A percentile compares a stretch with the other conserved stretches of the same genome.
These are phyloP conservation scores for Laetiporus sulphureus DNA, from an alignment of 1,284 basidiomycete genomes.

Conservation along the genomic window DNA sequence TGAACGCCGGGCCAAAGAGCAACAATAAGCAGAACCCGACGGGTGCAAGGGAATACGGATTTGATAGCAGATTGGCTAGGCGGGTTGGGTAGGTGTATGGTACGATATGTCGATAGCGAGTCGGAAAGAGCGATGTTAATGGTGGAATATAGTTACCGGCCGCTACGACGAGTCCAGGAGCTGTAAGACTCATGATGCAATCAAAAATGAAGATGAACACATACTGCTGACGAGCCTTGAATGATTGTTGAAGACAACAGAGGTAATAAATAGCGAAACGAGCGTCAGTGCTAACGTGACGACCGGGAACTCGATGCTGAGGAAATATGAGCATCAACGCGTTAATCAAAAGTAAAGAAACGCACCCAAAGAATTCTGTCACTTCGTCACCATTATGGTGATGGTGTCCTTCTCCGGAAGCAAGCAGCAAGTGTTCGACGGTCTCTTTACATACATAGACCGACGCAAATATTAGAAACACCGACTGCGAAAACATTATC, in stretches of 20 bases:
- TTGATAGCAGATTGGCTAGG: slow-evolving; percentile 39
- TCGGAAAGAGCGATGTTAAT: slow-evolving; percentile 35
- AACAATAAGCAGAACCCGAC: slow-evolving; percentile 38
- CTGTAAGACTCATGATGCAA: slow-evolving; percentile 1
- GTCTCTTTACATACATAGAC: slow-evolving; percentile 95
- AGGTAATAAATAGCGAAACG: slow-evolving; percentile 45
- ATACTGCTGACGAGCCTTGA: slow-evolving; percentile 59
- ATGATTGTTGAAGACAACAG: slow-evolving; percentile 60
- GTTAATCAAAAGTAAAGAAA: background rate
- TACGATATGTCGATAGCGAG: slow-evolving; percentile 30
- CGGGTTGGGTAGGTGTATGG: slow-evolving; percentile 29
- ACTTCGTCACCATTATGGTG: slow-evolving; percentile 49
- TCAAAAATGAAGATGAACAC: slow-evolving; percentile 20
- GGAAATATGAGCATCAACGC: background rate
- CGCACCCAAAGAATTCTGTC: slow-evolving; percentile 34
- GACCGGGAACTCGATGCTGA: slow-evolving; percentile 66
- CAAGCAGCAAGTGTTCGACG: slow-evolving; percentile 75
- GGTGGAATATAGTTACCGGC: slow-evolving; percentile 50
- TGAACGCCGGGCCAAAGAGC: slow-evolving; percentile 34
- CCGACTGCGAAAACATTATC: slow-evolving; percentile 79
- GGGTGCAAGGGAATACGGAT: slow-evolving; percentile 41
- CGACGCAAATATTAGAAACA: slow-evolving; percentile 87
- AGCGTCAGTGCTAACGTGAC: slow-evolving; percentile 54
- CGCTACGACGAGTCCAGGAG: slow-evolving; percentile 26
- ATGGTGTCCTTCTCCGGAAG: slow-evolving; percentile 56